Evolutionary conservation across 1,284 basidiomycete species (phyloP).

Genomic region (Cutaneotrichosporon daszewskae): DNA sequence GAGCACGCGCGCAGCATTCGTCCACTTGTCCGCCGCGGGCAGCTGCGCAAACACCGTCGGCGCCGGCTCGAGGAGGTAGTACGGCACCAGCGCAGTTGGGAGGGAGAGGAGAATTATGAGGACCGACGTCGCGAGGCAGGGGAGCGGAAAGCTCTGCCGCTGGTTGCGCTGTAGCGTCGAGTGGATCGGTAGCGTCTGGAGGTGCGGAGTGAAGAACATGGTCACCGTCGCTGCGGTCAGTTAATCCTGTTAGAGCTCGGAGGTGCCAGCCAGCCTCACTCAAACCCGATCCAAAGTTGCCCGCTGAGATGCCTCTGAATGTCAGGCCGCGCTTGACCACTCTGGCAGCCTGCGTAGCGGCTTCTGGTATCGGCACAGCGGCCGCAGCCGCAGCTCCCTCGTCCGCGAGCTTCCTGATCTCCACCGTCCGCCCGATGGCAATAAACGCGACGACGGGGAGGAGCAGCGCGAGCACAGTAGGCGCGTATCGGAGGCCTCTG

Average conservation of each 20-base stretch:
- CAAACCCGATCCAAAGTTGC: slow-evolving; percentile 37
- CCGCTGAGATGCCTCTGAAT: slow-evolving; percentile 25
- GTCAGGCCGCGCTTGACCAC: slow-evolving; percentile 1
- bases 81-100: slow-evolving; percentile 47
- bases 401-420: slow-evolving; percentile 36
- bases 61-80: slow-evolving; percentile 39
- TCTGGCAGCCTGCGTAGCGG: background rate
- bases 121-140: slow-evolving; percentile 34
- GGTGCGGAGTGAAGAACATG: slow-evolving; percentile 45
- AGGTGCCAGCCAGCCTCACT: no score
- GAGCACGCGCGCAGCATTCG: slow-evolving; percentile 43
- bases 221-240: slow-evolving; percentile 37
- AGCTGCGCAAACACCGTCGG: slow-evolving; percentile 33
- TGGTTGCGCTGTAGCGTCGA: slow-evolving; percentile 34
- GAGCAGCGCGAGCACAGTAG: slow-evolving; percentile 30
- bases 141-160: slow-evolving; percentile 37
- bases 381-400: slow-evolving; percentile 30
- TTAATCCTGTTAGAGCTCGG: no score
- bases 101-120: slow-evolving; percentile 39
- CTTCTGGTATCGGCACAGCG: slow-evolving; percentile 15
- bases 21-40: slow-evolving; percentile 40
- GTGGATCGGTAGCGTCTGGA: slow-evolving; percentile 46
- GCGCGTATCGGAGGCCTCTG: slow-evolving; percentile 22
- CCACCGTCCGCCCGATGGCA: slow-evolving; percentile 44
- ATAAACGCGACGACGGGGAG: slow-evolving; percentile 43